A percentile compares a stretch with the other conserved stretches of the same genome.
phyloP scores from a whole-genome alignment of 2,329 filamentous ascomycete species.

The Aspergillus vadensis region DNA sequence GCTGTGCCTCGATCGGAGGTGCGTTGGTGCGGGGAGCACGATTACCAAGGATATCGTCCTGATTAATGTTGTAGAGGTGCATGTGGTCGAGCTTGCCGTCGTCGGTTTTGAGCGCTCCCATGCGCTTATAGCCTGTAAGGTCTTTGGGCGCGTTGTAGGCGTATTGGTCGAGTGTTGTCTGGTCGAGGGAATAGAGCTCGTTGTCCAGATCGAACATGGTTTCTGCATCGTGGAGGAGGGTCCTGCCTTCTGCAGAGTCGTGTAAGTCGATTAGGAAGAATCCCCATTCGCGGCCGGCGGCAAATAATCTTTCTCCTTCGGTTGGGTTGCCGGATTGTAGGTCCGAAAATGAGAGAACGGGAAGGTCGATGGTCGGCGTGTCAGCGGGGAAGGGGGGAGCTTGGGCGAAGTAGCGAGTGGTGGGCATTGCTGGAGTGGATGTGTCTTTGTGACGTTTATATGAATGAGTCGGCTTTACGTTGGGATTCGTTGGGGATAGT shows the following conservation, averaged over 20 bases:
- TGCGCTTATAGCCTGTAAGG: slow-evolving; percentile 18
- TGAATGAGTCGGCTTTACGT: no score
- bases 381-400: slow-evolving; percentile 15
- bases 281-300: slow-evolving; percentile 45
- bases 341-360: slow-evolving; percentile 8
- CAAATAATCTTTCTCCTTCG: slow-evolving; percentile 18
- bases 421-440: slow-evolving; percentile 7
- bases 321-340: not conserved
- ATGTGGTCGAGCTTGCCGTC: slow-evolving; percentile 29
- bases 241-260: slow-evolving; percentile 29
- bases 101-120: slow-evolving; percentile 22
- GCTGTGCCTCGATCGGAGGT: not conserved
- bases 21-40: slow-evolving; percentile 17
- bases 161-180: slow-evolving; percentile 11
- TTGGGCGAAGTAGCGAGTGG: slow-evolving; percentile 7
- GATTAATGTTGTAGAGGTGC: slow-evolving; percentile 34
- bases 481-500: no score
- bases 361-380: not conserved
- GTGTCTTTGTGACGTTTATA: not conserved
- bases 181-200: slow-evolving; percentile 9
- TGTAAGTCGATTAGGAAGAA: slow-evolving; percentile 56
- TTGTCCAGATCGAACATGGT: slow-evolving; percentile 39
- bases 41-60: slow-evolving; percentile 35
- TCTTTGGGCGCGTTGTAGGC: slow-evolving; percentile 13
- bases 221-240: slow-evolving; percentile 43